phyloP scores from a whole-genome alignment of 768 basidiomycete species.

The Rhizopogon vinicolor region DNA sequence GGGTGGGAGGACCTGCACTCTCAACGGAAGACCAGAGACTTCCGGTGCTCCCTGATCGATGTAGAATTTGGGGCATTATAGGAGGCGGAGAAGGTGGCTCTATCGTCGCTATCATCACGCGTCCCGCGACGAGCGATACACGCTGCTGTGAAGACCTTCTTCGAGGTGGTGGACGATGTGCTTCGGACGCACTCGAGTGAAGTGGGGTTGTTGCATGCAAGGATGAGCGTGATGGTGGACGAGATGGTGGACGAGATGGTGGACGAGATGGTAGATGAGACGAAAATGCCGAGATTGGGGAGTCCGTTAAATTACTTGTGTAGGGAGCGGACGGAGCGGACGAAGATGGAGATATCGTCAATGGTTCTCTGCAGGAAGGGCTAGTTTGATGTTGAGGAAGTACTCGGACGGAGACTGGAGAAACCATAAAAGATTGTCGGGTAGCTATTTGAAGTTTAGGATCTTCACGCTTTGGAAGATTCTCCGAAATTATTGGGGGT shows the following conservation, averaged over 20 bases:
- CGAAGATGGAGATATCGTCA: constrained; percentile 21
- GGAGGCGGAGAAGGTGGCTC: constrained; percentile 68
- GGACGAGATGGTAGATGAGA: constrained; percentile 1
- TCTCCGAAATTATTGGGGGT: constrained; percentile 6
- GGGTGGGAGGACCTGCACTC: constrained; percentile 64
- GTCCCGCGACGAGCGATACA: constrained; percentile 79
- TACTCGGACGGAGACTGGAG: constrained; percentile 10
- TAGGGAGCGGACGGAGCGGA: constrained; percentile 21
- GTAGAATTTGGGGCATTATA: constrained; percentile 55
- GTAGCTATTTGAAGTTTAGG: constrained; percentile 7
- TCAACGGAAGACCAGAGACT: constrained; percentile 57
- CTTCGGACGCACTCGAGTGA: constrained; percentile 14
- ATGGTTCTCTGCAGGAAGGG: constrained; percentile 22
- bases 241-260: constrained; percentile 30
- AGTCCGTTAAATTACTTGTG: constrained; percentile 20
- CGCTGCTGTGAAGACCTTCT: constrained; percentile 81
- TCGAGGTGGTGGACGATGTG: constrained; percentile 38
- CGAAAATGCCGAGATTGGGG: constrained; percentile 24
- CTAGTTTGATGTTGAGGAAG: constrained; percentile 21
- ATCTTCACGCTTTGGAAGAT: constrained; percentile 9
- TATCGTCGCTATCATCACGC: constrained; percentile 71
- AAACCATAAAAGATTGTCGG: constrained; percentile 10
- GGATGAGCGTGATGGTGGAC: constrained; percentile 7
- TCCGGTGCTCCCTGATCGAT: constrained; percentile 57
- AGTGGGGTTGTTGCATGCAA: constrained; percentile 8